Evolutionary conservation across 2,329 filamentous ascomycete genomes (phyloP).

Genomic region (Cercospora beticola): DNA sequence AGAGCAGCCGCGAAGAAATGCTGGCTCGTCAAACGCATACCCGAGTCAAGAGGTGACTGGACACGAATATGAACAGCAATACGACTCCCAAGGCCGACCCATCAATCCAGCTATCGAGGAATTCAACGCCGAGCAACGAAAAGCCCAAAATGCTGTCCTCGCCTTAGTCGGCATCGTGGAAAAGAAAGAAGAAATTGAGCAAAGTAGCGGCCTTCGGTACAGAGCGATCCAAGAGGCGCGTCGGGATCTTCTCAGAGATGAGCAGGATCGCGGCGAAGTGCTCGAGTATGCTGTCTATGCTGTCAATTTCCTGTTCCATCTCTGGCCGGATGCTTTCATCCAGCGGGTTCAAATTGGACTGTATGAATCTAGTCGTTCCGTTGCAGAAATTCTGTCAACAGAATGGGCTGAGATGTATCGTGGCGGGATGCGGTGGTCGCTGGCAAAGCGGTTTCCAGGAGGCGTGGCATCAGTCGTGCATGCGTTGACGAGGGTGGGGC

Average conservation of each 20-base stretch:
- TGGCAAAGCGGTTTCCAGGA: conserved; percentile 24
- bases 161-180: conserved; percentile 51
- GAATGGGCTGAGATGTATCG: conserved; percentile 20
- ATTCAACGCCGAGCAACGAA: conserved; percentile 43
- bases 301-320: conserved; percentile 20
- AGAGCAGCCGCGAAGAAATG: conserved; percentile 43
- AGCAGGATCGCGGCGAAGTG: conserved; percentile 30
- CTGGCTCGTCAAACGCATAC: conserved; percentile 6
- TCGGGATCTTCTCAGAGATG: conserved; percentile 20
- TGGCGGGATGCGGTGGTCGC: conserved; percentile 15
- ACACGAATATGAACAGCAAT: conserved; percentile 40
- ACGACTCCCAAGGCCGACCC: conserved; percentile 48
- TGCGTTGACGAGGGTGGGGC: conserved; percentile 17
- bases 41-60: not conserved
- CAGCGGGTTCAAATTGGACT: conserved; percentile 30
- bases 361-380: conserved; percentile 23
- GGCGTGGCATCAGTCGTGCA: conserved; percentile 21
- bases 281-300: conserved; percentile 21
- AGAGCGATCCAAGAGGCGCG: conserved; percentile 19
- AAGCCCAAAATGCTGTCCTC: conserved; percentile 51
- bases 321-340: conserved; percentile 28
- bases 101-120: conserved; percentile 44
- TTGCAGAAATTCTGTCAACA: conserved; percentile 21
- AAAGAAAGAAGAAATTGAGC: conserved; percentile 32
- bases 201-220: conserved; percentile 13